Percentiles rank a stretch among this genome's conserved stretches.
Evolutionary conservation across 805 yeast genomes (phyloP).

Genomic region (Candida ficus): DNA sequence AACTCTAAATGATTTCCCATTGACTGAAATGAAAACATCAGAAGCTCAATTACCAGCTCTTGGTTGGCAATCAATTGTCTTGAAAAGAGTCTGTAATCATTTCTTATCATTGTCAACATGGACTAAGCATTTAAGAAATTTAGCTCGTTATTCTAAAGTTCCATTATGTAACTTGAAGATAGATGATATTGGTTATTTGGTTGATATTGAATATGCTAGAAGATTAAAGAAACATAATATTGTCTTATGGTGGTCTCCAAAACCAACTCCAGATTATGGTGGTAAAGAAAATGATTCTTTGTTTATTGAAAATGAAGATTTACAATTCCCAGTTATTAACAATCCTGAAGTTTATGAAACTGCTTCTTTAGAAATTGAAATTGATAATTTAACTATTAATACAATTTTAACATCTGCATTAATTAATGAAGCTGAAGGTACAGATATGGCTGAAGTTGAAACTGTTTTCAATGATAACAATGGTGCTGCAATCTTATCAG

Average conservation of each 20-base stretch:
- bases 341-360: conserved; percentile 75
- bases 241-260: conserved; percentile 91
- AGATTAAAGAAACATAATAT: conserved; percentile 57
- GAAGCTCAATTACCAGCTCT: conserved; percentile 64
- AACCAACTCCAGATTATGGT: conserved; percentile 78
- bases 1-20: conserved; percentile 52
- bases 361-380: conserved; percentile 70
- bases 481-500: conserved; percentile 46
- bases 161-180: conserved; percentile 82
- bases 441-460: conserved; percentile 55
- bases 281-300: conserved; percentile 64
- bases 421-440: conserved; percentile 84
- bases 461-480: conserved; percentile 27
- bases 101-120: conserved; percentile 70
- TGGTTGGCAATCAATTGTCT: conserved; percentile 72
- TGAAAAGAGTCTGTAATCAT: conserved; percentile 63
- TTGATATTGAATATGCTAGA: conserved; percentile 86
- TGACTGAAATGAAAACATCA: conserved; percentile 52
- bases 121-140: conserved; percentile 56
- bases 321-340: conserved; percentile 68
- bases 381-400: conserved; percentile 78
- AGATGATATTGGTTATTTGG: conserved; percentile 72
- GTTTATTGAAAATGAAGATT: conserved; percentile 46
- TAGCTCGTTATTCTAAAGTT: conserved; percentile 69
- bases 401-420: conserved; percentile 81